Evolutionary conservation across 257 asterid genomes (phyloP).

Genomic region (Solanum pennellii): DNA sequence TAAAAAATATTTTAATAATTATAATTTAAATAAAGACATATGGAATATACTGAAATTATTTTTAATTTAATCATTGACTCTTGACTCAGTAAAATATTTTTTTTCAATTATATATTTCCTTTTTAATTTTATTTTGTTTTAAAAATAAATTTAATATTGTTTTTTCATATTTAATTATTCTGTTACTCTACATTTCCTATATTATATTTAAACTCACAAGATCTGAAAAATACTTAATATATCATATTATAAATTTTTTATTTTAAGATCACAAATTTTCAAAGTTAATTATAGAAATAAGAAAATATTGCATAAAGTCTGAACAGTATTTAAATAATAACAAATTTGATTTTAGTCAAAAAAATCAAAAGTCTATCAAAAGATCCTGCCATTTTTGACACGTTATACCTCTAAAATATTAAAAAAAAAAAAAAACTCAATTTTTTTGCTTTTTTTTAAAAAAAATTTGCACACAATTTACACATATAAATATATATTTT

Average conservation of each 20-base stretch:
- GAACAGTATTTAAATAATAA: slow-evolving; percentile 21
- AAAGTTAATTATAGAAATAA: too few relatives aligned
- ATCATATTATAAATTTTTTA: too few relatives aligned
- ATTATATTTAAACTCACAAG: neutral
- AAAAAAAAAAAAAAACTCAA: neutral
- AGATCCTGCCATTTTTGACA: slow-evolving; percentile 23
- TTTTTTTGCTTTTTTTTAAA: neutral
- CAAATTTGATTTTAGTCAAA: slow-evolving; percentile 11
- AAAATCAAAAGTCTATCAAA: slow-evolving; percentile 12
- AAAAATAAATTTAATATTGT: too few relatives aligned
- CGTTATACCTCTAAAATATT: slow-evolving; percentile 7
- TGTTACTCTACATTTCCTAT: neutral
- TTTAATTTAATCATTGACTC: neutral
- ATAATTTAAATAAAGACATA: too few relatives aligned
- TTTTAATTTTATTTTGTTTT: too few relatives aligned
- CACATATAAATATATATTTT: neutral
- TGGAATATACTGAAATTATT: too few relatives aligned
- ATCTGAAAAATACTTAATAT: too few relatives aligned
- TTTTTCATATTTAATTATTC: neutral
- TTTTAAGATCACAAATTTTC: neutral
- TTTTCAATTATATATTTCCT: too few relatives aligned
- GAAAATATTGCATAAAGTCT: slow-evolving; percentile 3
- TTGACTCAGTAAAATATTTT: too few relatives aligned
- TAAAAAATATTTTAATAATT: too few relatives aligned
- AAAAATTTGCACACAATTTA: neutral